Base-by-base conservation (phyloP, 2,329 filamentous ascomycete genomes). In the Chaetomium olivaceum region DNA sequence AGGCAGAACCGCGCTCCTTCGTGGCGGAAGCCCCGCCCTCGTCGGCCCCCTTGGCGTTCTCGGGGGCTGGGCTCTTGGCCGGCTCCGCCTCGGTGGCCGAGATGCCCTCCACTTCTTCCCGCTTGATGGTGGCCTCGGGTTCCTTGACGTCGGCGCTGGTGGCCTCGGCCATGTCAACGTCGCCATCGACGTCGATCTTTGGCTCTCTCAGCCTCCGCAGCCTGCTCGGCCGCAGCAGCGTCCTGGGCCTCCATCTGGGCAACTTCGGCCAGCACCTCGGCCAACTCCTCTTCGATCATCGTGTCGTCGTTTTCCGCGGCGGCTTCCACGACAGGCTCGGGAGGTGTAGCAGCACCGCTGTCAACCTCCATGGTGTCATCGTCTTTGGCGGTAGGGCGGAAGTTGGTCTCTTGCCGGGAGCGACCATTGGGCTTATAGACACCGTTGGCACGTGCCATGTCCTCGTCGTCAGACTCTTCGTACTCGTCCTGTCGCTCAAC, bases 401-500 rank as follows among this genome's bases (percentile, higher is more conserved):
- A 85, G 70, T 87, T 79, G 70, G 87, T 87, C 1, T 80, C 80
- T 21, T 82, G 82, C 70, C 81, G 81, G 63, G 78, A 80, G 31
- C 79, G 69, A 52, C 59, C 82, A 33, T 80, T 83, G 36, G 78
- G 77, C 56, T 73, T 73, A 60, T 85, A 88, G 50, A 93, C 84
- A 19, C 93, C 94, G 70, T 95, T 92, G 46, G 85, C 84, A 51
- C 82, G 82, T 51, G 86, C 86, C 77, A 92, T 87, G 12, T 96
- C 92, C 72, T 98, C 94, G 66, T 97, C 92, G 67, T 96, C 93
- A 69, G 91, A 96, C 52, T 95, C 91, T 66, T 93, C 91, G 52
- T 93, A 87, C 74, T 97, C 94, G 71, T 91, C 91, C 8, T 91
- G 87, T 65, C 91, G 87, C 61, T 88, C 85, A 29, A 92, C 85